Base-by-base conservation (phyloP, 805 yeast genomes). In the Phaffomyces thermotolerans region DNA sequence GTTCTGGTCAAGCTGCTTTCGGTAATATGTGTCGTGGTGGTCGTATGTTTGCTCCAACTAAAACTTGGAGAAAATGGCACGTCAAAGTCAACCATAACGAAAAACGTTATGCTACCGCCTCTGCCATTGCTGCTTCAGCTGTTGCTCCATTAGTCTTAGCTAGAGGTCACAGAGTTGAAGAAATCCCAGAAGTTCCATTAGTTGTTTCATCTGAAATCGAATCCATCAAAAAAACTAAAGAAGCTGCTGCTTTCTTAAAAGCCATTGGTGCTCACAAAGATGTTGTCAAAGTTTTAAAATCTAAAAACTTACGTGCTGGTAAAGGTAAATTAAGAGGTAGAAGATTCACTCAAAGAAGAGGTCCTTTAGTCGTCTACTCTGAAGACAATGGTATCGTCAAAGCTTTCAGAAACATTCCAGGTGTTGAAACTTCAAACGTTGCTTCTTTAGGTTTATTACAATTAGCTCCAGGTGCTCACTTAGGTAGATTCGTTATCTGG, bases 11-110 rank as follows among this genome's bases (percentile, higher is more conserved):
- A 78, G 99, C 89, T 75, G 99, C 99, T 72, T 93, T 93, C 83
- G 99, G 99, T 84, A 93, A 93, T 93, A 93, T 93, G 99, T 93
- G 99, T 83, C 91, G 99, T 78, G 97, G 97, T 75, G 99, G 99
- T 81, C 95, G 99, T 78, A 93, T 93, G 98, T 93, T 93, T 70
- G 97, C 99, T 75, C 99, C 99, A 74, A 93, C 99, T 76, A 93
- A 93, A 84, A 90, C 95, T 76, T 93, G 99, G 99, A 89, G 99
- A 86, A 91, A 83, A 79, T 93, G 99, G 99, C 95, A 93, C 89
- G 95, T 93, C 68, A 93, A 90, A 84, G 96, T 93, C 69, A 93
- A 93, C 96, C 96, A 89, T 76, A 91, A 91, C 88, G 96, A 93
- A 81, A 91, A 91, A 84, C 90, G 98, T 78, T 93, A 90, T 76